Evolutionary conservation across 2,329 filamentous ascomycete genomes (phyloP).

Genomic region (Dactylellina leptospora): DNA sequence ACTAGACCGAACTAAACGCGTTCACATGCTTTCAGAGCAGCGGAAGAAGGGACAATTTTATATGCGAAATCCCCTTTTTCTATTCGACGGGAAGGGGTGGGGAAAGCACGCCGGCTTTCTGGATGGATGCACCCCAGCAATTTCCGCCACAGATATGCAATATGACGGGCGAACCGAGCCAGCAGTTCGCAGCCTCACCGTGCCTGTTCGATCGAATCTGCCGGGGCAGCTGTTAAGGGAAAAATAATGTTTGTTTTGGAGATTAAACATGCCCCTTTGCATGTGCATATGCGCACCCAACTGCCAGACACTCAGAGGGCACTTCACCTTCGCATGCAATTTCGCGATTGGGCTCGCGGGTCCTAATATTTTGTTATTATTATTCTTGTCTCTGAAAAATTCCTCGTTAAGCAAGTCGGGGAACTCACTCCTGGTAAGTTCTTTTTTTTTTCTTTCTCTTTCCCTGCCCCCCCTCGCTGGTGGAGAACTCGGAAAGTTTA

Average conservation of each 20-base stretch:
- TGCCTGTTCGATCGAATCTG: not conserved
- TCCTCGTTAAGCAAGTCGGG: not conserved
- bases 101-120: not conserved
- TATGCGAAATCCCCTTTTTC: slow-evolving; percentile 17
- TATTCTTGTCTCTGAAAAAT: slow-evolving; percentile 4
- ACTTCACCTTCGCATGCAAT: slow-evolving; percentile 35
- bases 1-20: not conserved
- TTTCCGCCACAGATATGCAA: slow-evolving; percentile 52
- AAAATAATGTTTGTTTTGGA: slow-evolving; percentile 29
- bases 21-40: not conserved
- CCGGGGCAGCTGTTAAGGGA: slow-evolving; percentile 7
- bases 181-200: slow-evolving; percentile 24
- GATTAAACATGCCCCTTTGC: slow-evolving; percentile 38
- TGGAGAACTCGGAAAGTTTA: slow-evolving; percentile 9
- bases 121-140: slow-evolving; percentile 39
- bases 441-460: too few species aligned
- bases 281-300: slow-evolving; percentile 35
- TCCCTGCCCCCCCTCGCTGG: not conserved
- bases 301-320: not conserved
- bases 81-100: slow-evolving; percentile 24
- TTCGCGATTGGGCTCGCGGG: slow-evolving; percentile 37
- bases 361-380: too few species aligned
- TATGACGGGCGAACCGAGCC: slow-evolving; percentile 48
- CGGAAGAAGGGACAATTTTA: not conserved
- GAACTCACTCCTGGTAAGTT: too few species aligned